Evolutionary conservation across 2,329 filamentous ascomycete genomes (phyloP).

Genomic region (Aspergillus sp.): DNA sequence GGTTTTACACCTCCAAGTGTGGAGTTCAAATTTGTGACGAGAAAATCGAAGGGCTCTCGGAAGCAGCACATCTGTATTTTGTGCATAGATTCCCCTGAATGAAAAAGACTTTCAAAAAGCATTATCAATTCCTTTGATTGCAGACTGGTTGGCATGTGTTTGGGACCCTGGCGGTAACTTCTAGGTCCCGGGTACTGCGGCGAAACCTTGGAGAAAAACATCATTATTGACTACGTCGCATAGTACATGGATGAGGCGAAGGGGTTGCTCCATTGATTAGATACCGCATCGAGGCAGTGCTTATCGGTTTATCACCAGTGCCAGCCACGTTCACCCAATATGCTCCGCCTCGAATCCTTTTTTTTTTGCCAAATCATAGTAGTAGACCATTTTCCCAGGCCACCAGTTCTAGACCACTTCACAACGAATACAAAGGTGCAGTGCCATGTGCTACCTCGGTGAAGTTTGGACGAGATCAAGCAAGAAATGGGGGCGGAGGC

Average conservation of each 20-base stretch:
- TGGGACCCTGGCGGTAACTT: too few relatives aligned
- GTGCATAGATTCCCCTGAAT: conserved; percentile 47
- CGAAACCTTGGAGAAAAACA: background rate
- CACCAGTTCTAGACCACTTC: too few relatives aligned
- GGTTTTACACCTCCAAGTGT: conserved; percentile 31
- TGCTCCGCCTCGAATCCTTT: background rate
- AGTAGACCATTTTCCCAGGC: background rate
- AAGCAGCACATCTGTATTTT: conserved; percentile 38
- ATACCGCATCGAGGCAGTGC: background rate
- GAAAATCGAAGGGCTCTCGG: conserved; percentile 33
- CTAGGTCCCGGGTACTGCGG: background rate
- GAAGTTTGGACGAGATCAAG: too few relatives aligned
- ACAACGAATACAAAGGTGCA: too few relatives aligned
- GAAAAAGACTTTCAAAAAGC: conserved; percentile 38
- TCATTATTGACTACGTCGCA: background rate
- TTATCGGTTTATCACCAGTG: background rate
- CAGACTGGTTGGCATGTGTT: background rate
- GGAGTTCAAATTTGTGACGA: conserved; percentile 41
- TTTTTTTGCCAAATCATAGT: background rate
- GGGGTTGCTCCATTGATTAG: background rate
- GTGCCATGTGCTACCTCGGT: too few relatives aligned
- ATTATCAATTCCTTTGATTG: conserved; percentile 28
- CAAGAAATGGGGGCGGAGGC: too few relatives aligned
- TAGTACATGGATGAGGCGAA: background rate
- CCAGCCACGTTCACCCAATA: background rate